phyloP scores from a whole-genome alignment of 2,329 filamentous ascomycete species.

The Colletotrichum orbiculare region DNA sequence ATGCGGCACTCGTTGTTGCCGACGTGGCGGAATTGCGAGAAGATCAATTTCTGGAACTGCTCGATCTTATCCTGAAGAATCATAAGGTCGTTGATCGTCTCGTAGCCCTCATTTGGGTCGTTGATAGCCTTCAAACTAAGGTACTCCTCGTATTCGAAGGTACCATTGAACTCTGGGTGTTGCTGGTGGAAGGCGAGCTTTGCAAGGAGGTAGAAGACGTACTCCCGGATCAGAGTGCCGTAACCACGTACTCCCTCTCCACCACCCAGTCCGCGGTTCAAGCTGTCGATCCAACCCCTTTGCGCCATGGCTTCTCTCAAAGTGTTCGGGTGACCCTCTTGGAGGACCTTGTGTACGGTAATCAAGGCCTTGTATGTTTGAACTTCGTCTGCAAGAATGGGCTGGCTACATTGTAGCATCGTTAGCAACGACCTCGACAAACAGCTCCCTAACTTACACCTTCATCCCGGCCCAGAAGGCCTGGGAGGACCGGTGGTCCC shows the following conservation, averaged over 20 bases:
- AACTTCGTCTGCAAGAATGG: constrained; percentile 97
- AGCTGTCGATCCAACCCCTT: constrained; percentile 89
- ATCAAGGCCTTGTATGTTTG: constrained; percentile 99
- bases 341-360: constrained; percentile 95
- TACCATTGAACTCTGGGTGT: constrained; percentile 97
- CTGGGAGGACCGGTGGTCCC: constrained; percentile 96
- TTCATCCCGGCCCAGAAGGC: constrained; percentile 99
- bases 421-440: background rate
- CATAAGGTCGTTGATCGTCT: constrained; percentile 98
- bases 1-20: constrained; percentile 98
- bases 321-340: constrained; percentile 92
- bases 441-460: constrained; percentile 73
- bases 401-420: constrained; percentile 71
- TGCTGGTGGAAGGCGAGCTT: constrained; percentile 97
- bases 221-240: constrained; percentile 92
- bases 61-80: constrained; percentile 97
- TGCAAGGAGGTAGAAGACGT: constrained; percentile 93
- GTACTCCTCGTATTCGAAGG: constrained; percentile 99
- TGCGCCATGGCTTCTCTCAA: constrained; percentile 91
- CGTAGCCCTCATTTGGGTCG: constrained; percentile 96
- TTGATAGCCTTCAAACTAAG: constrained; percentile 98
- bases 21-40: constrained; percentile 92
- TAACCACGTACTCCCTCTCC: constrained; percentile 92
- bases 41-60: constrained; percentile 97
- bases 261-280: constrained; percentile 83